Evolutionary conservation across 192 early-diverging fungal species (phyloP), one percentile per base, ranked within the genome.

Genomic region (Backusella sp.): DNA sequence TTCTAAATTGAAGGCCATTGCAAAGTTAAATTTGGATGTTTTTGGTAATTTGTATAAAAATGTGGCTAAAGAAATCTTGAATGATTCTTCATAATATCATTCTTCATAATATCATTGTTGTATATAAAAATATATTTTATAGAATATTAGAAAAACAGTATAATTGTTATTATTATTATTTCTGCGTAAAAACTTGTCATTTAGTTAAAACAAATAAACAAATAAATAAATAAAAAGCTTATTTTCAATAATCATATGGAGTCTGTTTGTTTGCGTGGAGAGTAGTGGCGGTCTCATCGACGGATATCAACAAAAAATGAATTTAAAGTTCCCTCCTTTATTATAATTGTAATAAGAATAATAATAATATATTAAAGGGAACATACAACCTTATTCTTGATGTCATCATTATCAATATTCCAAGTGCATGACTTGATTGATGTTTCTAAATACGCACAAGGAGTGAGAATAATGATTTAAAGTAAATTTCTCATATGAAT

Each of bases 41-140:
- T 76, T 65, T 70, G 49, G 69, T 70, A 36, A 44, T 35, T 70
- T 76, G 68, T 76, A 76, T 70, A 69, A 28, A 62, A 62, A 28
- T 62, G 56, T 62, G 12, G 56, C 26, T 62, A 62, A 62, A 62
- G 56, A 62, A 9, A 28, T 62, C 21, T 62, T 62, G 56, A 26
- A 62, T 26, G 23, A 62, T 62, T 19, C 21, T 62, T 28, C 26
- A 62, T 62, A 28, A 62, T 8, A 59, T 3, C 53, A 59, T 26
- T 26, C 21, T 62, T 28, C 26, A 62, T 62, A 28, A 62, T 8
- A 59, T 3, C 53, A 59, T 26, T 26, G 6, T 59, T 59, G 21
- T 59, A 59, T 59, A 59, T 59, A 59, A 11, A 53, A n/a, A 49
- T 49, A 49, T 49, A 49, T n/a, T 19, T 49, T 59, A 59, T 59